Evolutionary conservation across 202 grass and related monocot genomes (phyloP).

Genomic region (Brachypodium distachyon): DNA sequence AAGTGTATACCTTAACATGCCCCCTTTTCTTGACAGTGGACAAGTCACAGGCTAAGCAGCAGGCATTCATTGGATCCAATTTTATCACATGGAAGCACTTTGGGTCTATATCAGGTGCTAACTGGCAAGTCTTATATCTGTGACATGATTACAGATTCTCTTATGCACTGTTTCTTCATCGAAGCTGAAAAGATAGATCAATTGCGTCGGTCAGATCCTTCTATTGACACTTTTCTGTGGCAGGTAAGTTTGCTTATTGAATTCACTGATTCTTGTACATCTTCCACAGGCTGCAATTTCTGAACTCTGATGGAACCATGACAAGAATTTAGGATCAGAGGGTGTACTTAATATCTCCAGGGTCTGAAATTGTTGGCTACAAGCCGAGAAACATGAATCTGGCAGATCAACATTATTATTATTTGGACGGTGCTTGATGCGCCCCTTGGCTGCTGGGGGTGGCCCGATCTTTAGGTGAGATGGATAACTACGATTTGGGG

Average conservation of each 20-base stretch:
- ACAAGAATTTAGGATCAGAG: no score
- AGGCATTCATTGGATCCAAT: slow-evolving; percentile 69
- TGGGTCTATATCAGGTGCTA: slow-evolving; percentile 85
- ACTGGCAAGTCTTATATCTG: slow-evolving; percentile 76
- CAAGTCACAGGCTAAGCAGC: slow-evolving; percentile 53
- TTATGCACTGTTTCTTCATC: slow-evolving; percentile 76
- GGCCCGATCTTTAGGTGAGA: no score
- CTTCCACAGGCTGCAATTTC: background rate
- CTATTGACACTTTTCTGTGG: slow-evolving; percentile 81
- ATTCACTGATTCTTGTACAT: background rate
- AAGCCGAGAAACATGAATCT: background rate
- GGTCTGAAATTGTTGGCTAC: background rate
- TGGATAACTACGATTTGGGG: no score
- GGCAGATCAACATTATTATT: no score
- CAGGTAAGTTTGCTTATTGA: slow-evolving; percentile 42
- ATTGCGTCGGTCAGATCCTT: slow-evolving; percentile 43
- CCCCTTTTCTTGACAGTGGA: slow-evolving; percentile 44
- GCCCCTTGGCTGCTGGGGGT: no score
- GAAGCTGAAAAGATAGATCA: slow-evolving; percentile 74
- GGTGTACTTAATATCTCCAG: background rate
- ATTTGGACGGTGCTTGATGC: no score
- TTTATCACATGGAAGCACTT: slow-evolving; percentile 73
- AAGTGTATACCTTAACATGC: background rate
- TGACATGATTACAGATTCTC: slow-evolving; percentile 71
- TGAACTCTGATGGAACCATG: background rate